These are phyloP conservation scores for Scenedesmus sp. DNA, from an alignment of 163 green algal species.

Conservation along the genomic window DNA sequence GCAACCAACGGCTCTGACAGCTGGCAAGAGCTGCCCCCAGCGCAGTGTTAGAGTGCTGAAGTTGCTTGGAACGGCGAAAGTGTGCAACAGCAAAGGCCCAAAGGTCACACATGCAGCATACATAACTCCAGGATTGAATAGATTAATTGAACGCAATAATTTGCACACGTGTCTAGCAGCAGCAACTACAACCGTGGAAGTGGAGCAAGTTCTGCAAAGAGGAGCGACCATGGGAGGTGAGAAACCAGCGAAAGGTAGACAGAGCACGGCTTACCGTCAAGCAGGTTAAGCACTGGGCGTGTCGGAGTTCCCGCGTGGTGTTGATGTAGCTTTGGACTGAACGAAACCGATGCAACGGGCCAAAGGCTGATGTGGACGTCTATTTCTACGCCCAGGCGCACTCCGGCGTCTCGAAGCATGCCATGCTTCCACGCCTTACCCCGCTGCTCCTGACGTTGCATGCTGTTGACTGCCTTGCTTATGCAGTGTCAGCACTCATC, in stretches of 20 bases:
- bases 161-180: background rate
- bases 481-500: slow-evolving; percentile 44
- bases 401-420: too few species aligned
- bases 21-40: background rate
- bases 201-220: background rate
- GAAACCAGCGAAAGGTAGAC: background rate
- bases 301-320: background rate
- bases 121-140: background rate
- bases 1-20: background rate
- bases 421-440: too few species aligned
- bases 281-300: background rate
- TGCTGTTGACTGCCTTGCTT: background rate
- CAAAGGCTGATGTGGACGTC: background rate
- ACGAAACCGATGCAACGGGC: background rate
- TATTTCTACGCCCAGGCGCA: background rate
- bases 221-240: slow-evolving; percentile 2
- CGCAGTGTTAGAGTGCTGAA: background rate
- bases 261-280: background rate
- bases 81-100: background rate
- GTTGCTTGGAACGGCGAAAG: background rate
- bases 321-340: background rate
- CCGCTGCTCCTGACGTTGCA: background rate
- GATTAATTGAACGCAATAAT: background rate
- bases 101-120: background rate
- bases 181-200: background rate